Conservation (phyloP, 768 basidiomycete species). For the Leucosporidium scottii region DNA sequence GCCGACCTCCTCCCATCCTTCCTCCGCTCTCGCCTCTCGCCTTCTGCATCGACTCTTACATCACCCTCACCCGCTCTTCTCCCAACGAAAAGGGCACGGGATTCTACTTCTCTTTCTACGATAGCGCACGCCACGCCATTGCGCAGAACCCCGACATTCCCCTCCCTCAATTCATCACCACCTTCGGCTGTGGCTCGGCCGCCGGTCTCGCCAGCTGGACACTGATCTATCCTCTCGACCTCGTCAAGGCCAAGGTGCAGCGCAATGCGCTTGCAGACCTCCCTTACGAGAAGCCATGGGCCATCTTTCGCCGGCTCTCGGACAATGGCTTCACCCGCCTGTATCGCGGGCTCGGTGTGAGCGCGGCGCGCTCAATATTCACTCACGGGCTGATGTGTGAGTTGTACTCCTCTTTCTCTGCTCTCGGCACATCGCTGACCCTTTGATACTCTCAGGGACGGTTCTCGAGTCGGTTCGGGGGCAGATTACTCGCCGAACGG, state of each 20-base stretch:
- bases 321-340: conserved; percentile 70
- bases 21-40: too few relatives aligned
- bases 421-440: not conserved
- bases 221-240: conserved; percentile 23
- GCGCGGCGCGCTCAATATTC: conserved; percentile 81
- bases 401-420: too few relatives aligned
- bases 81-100: conserved; percentile 32
- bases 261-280: conserved; percentile 33
- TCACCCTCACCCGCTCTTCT: not conserved
- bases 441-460: not conserved
- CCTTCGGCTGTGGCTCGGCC: conserved; percentile 33
- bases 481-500: not conserved
- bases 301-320: conserved; percentile 45
- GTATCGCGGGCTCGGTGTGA: conserved; percentile 90
- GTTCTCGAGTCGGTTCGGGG: not conserved
- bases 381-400: conserved; percentile 80
- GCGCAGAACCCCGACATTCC: conserved; percentile 16
- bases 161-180: conserved; percentile 16
- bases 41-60: too few relatives aligned
- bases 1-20: too few relatives aligned
- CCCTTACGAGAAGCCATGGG: conserved; percentile 20
- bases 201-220: conserved; percentile 33
- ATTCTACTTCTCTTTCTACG: conserved; percentile 39
- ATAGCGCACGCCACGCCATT: conserved; percentile 31
- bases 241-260: conserved; percentile 36